A percentile compares a stretch with the other conserved stretches of the same genome.
phyloP scores from a whole-genome alignment of 2,329 filamentous ascomycete genomes.

The Apiospora koreana region DNA sequence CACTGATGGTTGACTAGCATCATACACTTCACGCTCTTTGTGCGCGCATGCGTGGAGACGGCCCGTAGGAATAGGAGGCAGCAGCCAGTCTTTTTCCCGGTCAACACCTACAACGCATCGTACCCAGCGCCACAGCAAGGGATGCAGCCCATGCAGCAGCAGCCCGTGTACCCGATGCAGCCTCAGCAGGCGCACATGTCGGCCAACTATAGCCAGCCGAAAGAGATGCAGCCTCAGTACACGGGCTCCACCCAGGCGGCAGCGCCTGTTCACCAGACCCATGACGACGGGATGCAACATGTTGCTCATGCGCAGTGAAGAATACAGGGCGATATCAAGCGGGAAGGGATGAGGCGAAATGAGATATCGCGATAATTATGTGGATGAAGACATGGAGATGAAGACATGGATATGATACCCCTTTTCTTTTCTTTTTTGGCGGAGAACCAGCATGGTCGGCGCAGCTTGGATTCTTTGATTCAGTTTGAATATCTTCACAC shows the following conservation, averaged over 20 bases:
- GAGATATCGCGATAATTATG: neutral
- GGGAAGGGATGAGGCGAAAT: no score
- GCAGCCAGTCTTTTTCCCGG: neutral
- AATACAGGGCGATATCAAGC: no score
- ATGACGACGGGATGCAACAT: neutral
- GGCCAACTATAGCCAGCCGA: slow-evolving; percentile 6
- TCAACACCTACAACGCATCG: neutral
- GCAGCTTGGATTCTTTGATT: neutral
- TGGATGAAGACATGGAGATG: neutral
- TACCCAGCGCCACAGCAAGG: slow-evolving; percentile 6
- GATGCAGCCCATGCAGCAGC: slow-evolving; percentile 8
- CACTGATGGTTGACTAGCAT: slow-evolving; percentile 21
- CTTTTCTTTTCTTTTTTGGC: neutral
- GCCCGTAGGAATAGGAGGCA: slow-evolving; percentile 13
- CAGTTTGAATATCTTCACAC: neutral
- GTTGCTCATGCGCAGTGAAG: neutral
- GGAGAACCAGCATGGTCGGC: neutral
- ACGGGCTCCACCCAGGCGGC: neutral
- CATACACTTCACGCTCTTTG: slow-evolving; percentile 27
- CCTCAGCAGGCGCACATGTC: slow-evolving; percentile 13
- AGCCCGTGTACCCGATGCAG: neutral
- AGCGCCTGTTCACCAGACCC: neutral
- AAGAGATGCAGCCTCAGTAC: neutral
- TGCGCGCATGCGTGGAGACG: slow-evolving; percentile 23
- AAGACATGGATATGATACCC: neutral